phyloP scores from a whole-genome alignment of 345 rosid species.

The Draba incana region DNA sequence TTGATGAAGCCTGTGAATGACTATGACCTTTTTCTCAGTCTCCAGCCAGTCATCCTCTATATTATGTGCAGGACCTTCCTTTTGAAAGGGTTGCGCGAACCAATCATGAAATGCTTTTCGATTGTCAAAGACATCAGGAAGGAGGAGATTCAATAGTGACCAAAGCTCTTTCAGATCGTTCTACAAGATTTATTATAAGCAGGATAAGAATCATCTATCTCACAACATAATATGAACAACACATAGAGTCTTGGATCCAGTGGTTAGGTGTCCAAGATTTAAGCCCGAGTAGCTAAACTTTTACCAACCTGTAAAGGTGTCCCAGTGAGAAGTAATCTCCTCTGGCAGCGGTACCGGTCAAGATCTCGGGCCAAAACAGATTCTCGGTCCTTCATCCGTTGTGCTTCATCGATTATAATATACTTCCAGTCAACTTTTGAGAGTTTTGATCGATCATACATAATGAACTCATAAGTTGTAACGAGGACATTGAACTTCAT shows the following conservation, averaged over 20 bases:
- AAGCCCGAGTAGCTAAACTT: slow-evolving; percentile 22
- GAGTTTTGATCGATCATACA: slow-evolving; percentile 97
- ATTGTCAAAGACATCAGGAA: slow-evolving; percentile 99
- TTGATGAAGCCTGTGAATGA: slow-evolving; percentile 99
- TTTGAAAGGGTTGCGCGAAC: slow-evolving; percentile 99
- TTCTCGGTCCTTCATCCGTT: slow-evolving; percentile 98
- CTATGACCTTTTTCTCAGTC: slow-evolving; percentile 98
- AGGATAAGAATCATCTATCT: slow-evolving; percentile 18
- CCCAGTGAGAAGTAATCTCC: slow-evolving; percentile 99
- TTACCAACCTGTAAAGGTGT: slow-evolving; percentile 96
- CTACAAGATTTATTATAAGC: slow-evolving; percentile 49
- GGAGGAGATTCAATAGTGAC: slow-evolving; percentile 97
- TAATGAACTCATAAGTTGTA: slow-evolving; percentile 97
- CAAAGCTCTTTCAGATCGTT: slow-evolving; percentile 99
- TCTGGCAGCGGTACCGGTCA: slow-evolving; percentile 96
- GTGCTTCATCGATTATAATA: slow-evolving; percentile 98
- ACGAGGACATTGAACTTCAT: slow-evolving; percentile 98
- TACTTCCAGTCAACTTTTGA: slow-evolving; percentile 99
- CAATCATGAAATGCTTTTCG: slow-evolving; percentile 99
- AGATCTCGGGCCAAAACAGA: slow-evolving; percentile 99
- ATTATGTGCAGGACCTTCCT: slow-evolving; percentile 75
- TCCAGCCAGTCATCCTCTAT: slow-evolving; percentile 99
- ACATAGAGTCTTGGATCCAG: slow-evolving; percentile 17
- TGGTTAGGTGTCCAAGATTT: slow-evolving; percentile 17
- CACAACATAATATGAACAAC: slow-evolving; percentile 18